These are phyloP conservation scores for Centella asiatica DNA, from an alignment of 129 eudicot genomes.

Conservation along the genomic window DNA sequence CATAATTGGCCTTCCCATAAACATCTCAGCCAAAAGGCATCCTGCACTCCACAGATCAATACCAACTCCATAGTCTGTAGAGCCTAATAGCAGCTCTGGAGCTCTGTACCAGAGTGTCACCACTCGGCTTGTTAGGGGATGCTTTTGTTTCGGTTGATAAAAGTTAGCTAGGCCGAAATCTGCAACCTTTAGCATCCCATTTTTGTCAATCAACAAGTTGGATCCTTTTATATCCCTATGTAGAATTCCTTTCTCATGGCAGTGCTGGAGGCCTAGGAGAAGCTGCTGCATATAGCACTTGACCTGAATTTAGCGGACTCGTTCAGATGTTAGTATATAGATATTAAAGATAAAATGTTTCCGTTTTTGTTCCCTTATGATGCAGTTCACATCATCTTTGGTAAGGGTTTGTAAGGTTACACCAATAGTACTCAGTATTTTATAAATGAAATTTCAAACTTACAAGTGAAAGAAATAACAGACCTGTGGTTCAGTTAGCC, in stretches of 20 bases:
- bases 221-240: slow-evolving; percentile 83
- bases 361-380: too few relatives aligned
- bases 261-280: slow-evolving; percentile 66
- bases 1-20: slow-evolving; percentile 68
- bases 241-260: slow-evolving; percentile 72
- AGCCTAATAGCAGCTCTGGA: slow-evolving; percentile 74
- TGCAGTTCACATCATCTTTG: background rate
- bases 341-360: too few relatives aligned
- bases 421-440: too few relatives aligned
- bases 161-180: slow-evolving; percentile 84
- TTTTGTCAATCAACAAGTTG: slow-evolving; percentile 59
- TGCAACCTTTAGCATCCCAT: slow-evolving; percentile 66
- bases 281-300: slow-evolving; percentile 84
- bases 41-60: slow-evolving; percentile 92
- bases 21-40: slow-evolving; percentile 77
- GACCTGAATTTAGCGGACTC: slow-evolving; percentile 32
- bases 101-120: slow-evolving; percentile 91
- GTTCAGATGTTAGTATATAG: background rate
- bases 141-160: slow-evolving; percentile 39
- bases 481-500: slow-evolving; percentile 80
- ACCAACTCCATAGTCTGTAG: slow-evolving; percentile 81
- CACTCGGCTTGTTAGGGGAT: slow-evolving; percentile 66
- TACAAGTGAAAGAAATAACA: background rate
- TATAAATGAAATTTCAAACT: too few relatives aligned
- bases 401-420: background rate